Evolutionary conservation across 768 basidiomycete genomes (phyloP), one percentile per base, ranked within the genome.

Genomic region (Termitomyces sp.): DNA sequence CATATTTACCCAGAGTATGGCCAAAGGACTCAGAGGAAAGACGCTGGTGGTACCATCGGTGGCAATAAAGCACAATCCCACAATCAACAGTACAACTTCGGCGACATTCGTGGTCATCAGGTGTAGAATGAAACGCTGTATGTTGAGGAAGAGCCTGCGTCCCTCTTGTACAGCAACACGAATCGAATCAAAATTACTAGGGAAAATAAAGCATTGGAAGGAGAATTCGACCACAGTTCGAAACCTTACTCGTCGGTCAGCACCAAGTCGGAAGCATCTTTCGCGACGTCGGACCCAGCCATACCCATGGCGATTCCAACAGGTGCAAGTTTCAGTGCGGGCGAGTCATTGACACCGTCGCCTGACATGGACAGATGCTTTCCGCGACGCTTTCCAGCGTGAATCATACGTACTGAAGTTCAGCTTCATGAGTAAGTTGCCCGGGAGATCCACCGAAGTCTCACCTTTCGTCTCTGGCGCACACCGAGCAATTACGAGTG

Each of bases 291-390:
- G 5, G 74, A 75, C 6, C 81, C 82, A 28, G 74, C 76, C 67
- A 76, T 69, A 47, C 82, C 82, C 81, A 84, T 84, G 6, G 79
- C 81, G 50, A 84, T 78, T 26, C 82, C 80, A 37, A 83, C 76
- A 49, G 80, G 79, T 9, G 79, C 75, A 15, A 79, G 71, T 63
- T 81, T 81, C 54, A 84, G 71, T 0, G 82, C 78, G 31, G 82
- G 82, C 3, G 78, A 77, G 60, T 85, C 83, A 66, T 84, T 85
- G 53, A 84, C 82, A 50, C 81, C 82, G 54, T 78, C 78, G 17
- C 80, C 80, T 17, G 80, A 80, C 79, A 84, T 84, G 7, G 79
- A 80, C 53, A 79, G 66, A 61, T 75, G 76, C 47, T 78, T 75
- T 51, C 75, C 77, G 35, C 82, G 71, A 33, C 82, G 73, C 61